Conservation (phyloP, 2,329 filamentous ascomycete species). For the Penicillium sp. region DNA sequence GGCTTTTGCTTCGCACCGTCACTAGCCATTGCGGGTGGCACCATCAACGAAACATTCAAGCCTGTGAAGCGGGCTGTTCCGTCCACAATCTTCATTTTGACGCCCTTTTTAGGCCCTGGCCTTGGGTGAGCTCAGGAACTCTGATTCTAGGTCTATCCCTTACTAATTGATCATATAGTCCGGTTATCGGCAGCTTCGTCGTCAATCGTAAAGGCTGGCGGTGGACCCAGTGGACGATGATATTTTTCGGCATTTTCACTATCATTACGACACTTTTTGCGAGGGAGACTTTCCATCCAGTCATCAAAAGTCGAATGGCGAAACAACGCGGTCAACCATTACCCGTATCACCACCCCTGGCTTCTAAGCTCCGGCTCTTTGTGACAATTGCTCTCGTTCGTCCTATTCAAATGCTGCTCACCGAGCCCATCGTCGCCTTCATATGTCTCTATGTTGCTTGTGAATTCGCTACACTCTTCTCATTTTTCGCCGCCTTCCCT, state of each 20-base stretch:
- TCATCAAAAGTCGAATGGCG: conserved; percentile 16
- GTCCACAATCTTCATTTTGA: conserved; percentile 25
- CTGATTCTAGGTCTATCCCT: not conserved
- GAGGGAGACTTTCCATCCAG: conserved; percentile 24
- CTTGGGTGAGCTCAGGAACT: conserved; percentile 15
- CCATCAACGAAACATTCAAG: conserved; percentile 27
- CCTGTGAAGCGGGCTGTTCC: conserved; percentile 21
- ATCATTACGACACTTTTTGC: conserved; percentile 10
- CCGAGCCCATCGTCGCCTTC: conserved; percentile 30
- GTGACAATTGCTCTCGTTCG: conserved; percentile 26
- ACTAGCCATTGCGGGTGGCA: conserved; percentile 21
- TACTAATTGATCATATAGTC: conserved; percentile 10
- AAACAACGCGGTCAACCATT: conserved; percentile 10
- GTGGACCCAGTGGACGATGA: conserved; percentile 25
- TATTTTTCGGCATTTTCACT: conserved; percentile 19
- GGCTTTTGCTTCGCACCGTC: conserved; percentile 22
- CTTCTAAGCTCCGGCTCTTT: conserved; percentile 16
- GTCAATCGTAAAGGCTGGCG: conserved; percentile 25
- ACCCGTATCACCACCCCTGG: conserved; percentile 9
- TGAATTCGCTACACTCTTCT: conserved; percentile 29
- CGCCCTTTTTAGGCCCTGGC: conserved; percentile 27
- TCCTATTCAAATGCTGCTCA: conserved; percentile 28
- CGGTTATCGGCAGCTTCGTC: conserved; percentile 28
- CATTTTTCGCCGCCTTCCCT: conserved; percentile 16
- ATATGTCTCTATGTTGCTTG: conserved; percentile 30